These are phyloP conservation scores for Fraxinus excelsior DNA, from an alignment of 257 asterid species.

Conservation along the genomic window DNA sequence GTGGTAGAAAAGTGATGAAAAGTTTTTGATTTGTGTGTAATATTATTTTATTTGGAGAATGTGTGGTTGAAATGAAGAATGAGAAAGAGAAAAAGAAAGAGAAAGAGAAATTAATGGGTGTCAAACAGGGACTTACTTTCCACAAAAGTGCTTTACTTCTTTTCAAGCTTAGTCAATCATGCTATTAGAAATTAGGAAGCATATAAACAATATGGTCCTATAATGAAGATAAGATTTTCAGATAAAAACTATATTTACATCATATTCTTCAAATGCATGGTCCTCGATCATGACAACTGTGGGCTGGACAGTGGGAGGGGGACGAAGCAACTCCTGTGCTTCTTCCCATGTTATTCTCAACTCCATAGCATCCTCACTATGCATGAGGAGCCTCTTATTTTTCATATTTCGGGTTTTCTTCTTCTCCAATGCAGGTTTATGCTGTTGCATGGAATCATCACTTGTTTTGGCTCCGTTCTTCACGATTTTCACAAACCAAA, in stretches of 20 bases:
- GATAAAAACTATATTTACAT: slow-evolving; percentile 40
- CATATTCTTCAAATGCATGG: slow-evolving; percentile 84
- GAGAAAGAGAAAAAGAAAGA: no score
- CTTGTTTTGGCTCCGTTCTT: slow-evolving; percentile 61
- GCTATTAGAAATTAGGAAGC: background rate
- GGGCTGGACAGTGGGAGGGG: slow-evolving; percentile 64
- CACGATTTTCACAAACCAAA: slow-evolving; percentile 16
- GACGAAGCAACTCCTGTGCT: slow-evolving; percentile 89
- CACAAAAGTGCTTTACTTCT: background rate
- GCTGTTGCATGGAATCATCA: slow-evolving; percentile 56
- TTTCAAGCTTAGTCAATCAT: background rate
- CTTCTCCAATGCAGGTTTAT: slow-evolving; percentile 51
- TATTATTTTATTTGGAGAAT: no score
- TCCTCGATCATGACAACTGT: slow-evolving; percentile 67
- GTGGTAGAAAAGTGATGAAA: no score
- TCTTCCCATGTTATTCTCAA: slow-evolving; percentile 90
- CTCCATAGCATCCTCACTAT: slow-evolving; percentile 73
- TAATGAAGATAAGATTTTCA: background rate
- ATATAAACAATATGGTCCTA: slow-evolving; percentile 2
- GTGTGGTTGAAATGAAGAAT: no score
- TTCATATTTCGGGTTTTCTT: slow-evolving; percentile 83
- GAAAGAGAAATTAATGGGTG: no score
- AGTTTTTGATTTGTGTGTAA: no score
- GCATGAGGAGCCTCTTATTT: slow-evolving; percentile 82
- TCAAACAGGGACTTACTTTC: no score